Base-by-base conservation (phyloP, 2,329 filamentous ascomycete genomes). In the Calycina herbarum region DNA sequence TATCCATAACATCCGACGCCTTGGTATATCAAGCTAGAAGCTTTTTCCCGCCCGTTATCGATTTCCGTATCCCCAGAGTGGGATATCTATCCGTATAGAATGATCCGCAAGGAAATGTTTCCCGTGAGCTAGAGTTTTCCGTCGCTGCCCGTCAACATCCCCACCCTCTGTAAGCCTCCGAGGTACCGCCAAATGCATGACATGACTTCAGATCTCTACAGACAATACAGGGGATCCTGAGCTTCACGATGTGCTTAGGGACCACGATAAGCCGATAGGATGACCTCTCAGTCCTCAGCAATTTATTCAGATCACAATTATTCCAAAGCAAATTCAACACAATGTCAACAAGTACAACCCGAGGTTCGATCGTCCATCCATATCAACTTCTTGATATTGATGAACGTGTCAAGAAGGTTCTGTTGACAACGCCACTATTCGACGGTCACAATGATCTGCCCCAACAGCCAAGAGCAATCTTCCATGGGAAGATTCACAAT, bases 401-500 rank as follows among this genome's bases (percentile, higher is more conserved):
- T 33, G 27, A 29, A 20, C 63, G 67, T 24, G 59, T 66, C 20
- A 57, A 63, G 59, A 66, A 63, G 13, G 68, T 73, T 40, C 65
- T 75, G 1, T 65, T 59, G 42, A 68, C 59, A 17, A 71, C 71
- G 15, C 73, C 73, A 11, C 54, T 76, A 59, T 72, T 75, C 57
- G 74, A 76, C 62, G 74, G 74, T 1, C 74, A 76, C 62, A 76
- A 76, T 66, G 74, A 75, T 59, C 61, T 75, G 6, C 74, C 73
- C 1, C 69, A 68, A 59, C 57, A 72, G 63, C 68, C 75, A 33
- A 66, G 73, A 35, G 65, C 62, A n/a, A 63, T 68, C 13, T 70
- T 70, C 38, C 24, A 61, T 38, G 57, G 57, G 27, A 60, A 64
- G 20, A 64, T 64, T 33, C 58, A 64, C 24, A 56, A 57, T 56